Evolutionary conservation across 108 stramenopile genomes (phyloP).

Genomic region (Conticribra guillardii): DNA sequence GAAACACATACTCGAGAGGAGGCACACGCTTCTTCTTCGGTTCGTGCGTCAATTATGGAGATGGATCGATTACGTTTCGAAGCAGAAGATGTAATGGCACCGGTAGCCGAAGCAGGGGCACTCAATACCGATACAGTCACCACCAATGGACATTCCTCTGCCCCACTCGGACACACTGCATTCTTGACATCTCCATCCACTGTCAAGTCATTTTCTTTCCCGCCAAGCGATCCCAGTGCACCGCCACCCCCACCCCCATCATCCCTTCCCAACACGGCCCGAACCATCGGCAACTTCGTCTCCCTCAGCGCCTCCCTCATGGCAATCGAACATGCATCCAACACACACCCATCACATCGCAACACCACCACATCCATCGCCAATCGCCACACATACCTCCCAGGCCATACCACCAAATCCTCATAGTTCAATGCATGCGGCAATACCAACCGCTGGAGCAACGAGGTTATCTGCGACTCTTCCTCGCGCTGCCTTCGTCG

Average conservation of each 20-base stretch:
- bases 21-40: constrained; percentile 75
- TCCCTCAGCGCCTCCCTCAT: constrained; percentile 58
- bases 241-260: constrained; percentile 17
- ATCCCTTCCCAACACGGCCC: constrained; percentile 21
- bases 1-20: constrained; percentile 63
- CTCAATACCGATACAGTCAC: constrained; percentile 61
- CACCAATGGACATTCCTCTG: constrained; percentile 59
- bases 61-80: constrained; percentile 31
- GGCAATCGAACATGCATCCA: constrained; percentile 66
- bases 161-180: constrained; percentile 52
- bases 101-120: constrained; percentile 15
- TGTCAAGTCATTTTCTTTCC: constrained; percentile 40
- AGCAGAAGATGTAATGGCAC: constrained; percentile 2
- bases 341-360: constrained; percentile 59
- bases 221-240: neutral
- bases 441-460: constrained; percentile 54
- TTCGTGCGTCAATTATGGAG: constrained; percentile 65
- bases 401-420: constrained; percentile 57
- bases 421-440: constrained; percentile 57
- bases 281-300: constrained; percentile 58
- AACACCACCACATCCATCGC: constrained; percentile 67
- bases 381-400: constrained; percentile 70
- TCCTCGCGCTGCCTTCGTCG: constrained; percentile 34
- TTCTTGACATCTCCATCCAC: constrained; percentile 59
- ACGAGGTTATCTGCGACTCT: constrained; percentile 53